Percentiles rank a stretch among this genome's conserved stretches.
These are phyloP conservation scores for Tolypocladium tropicale DNA, from an alignment of 2,329 filamentous ascomycete species.

Conservation along the genomic window DNA sequence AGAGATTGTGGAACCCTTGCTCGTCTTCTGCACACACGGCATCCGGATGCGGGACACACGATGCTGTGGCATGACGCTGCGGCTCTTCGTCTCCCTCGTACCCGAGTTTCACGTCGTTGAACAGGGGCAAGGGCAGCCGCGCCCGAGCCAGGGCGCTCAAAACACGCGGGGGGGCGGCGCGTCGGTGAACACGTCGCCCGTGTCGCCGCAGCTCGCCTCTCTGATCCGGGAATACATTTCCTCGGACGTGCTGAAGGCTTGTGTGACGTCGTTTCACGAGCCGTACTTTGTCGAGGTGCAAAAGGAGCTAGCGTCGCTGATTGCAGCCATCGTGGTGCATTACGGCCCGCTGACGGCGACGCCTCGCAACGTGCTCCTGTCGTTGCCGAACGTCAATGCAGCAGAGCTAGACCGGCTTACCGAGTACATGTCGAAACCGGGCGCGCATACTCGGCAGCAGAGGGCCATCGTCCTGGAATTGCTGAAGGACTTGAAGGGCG, in stretches of 20 bases:
- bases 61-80: constrained; percentile 75
- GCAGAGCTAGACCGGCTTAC: constrained; percentile 57
- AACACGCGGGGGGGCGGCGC: constrained; percentile 14
- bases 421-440: constrained; percentile 46
- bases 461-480: constrained; percentile 74
- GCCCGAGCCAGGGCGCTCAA: constrained; percentile 8
- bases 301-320: constrained; percentile 79
- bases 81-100: constrained; percentile 77
- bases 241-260: constrained; percentile 78
- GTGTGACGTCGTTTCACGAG: constrained; percentile 84
- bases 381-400: constrained; percentile 65
- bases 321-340: constrained; percentile 72
- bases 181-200: constrained; percentile 30
- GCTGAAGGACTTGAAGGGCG: constrained; percentile 75
- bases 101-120: constrained; percentile 64
- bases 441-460: constrained; percentile 61
- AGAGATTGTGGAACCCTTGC: constrained; percentile 72
- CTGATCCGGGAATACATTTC: constrained; percentile 85
- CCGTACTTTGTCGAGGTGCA: constrained; percentile 95
- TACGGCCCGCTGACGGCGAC: constrained; percentile 62
- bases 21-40: constrained; percentile 85
- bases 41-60: constrained; percentile 84
- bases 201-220: constrained; percentile 43
- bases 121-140: constrained; percentile 13
- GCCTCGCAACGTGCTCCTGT: constrained; percentile 65